A percentile compares a stretch with the other conserved stretches of the same genome.
Conservation (phyloP, 225 moss, liverwort and hornwort species). For the Sphagnum contortum region DNA sequence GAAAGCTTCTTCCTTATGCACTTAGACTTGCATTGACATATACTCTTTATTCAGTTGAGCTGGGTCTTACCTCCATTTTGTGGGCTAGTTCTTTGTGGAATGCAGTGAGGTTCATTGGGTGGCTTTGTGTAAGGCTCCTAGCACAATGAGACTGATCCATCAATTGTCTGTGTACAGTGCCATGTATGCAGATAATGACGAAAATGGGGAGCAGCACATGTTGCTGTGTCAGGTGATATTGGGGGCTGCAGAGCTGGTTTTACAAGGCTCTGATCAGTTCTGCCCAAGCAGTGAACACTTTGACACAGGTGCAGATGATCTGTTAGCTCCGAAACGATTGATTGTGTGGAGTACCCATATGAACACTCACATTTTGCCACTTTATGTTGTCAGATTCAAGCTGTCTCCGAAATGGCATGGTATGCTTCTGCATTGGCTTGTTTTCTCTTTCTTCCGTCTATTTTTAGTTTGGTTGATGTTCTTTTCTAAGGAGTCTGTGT, state of each 20-base stretch:
- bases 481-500: too few relatives aligned
- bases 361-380: conserved; percentile 51
- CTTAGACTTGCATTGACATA: too few relatives aligned
- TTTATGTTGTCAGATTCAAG: conserved; percentile 55
- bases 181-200: conserved; percentile 57
- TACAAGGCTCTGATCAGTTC: conserved; percentile 43
- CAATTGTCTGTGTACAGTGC: conserved; percentile 28
- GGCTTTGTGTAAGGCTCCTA: neutral
- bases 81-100: neutral
- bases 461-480: too few relatives aligned
- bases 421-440: conserved; percentile 18
- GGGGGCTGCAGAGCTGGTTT: conserved; percentile 48
- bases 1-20: neutral
- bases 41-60: too few relatives aligned
- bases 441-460: too few relatives aligned
- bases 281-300: conserved; percentile 40
- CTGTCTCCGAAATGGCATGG: conserved; percentile 43
- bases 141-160: neutral
- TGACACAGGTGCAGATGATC: conserved; percentile 50
- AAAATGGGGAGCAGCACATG: conserved; percentile 47
- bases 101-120: neutral
- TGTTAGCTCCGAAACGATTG: conserved; percentile 29
- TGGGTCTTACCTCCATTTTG: neutral
- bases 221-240: conserved; percentile 43
- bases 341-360: conserved; percentile 60